These are phyloP conservation scores for Penicillium polonicum DNA, from an alignment of 2,329 filamentous ascomycete species.

Conservation along the genomic window DNA sequence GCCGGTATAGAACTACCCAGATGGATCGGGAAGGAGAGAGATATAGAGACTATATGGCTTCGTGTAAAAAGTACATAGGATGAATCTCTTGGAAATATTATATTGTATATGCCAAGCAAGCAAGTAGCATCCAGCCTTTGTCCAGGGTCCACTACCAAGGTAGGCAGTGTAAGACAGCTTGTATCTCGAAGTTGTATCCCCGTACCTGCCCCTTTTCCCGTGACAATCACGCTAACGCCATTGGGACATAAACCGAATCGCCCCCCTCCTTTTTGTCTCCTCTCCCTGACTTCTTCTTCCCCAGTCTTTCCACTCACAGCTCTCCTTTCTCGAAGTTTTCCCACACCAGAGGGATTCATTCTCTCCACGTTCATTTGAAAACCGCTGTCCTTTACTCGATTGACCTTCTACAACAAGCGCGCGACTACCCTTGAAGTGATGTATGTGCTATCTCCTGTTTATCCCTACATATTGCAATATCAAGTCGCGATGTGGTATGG, in stretches of 20 bases:
- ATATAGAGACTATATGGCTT: neutral
- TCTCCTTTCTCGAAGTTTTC: conserved; percentile 31
- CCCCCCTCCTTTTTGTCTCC: conserved; percentile 12
- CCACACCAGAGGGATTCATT: conserved; percentile 41
- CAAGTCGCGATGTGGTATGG: neutral
- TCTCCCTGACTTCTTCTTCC: conserved; percentile 25
- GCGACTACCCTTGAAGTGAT: conserved; percentile 30
- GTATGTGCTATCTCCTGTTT: conserved; percentile 25
- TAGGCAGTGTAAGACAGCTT: conserved; percentile 9
- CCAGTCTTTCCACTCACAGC: conserved; percentile 16
- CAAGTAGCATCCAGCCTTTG: conserved; percentile 2
- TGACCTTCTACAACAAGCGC: conserved; percentile 31
- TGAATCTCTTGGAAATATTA: neutral
- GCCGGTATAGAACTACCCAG: neutral
- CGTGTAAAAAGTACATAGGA: neutral
- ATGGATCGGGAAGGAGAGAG: neutral
- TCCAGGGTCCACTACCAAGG: conserved; percentile 4
- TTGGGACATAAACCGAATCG: conserved; percentile 17
- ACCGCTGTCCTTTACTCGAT: conserved; percentile 28
- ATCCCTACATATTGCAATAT: neutral
- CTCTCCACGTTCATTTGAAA: conserved; percentile 45
- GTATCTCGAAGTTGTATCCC: neutral
- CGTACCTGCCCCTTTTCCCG: conserved; percentile 9
- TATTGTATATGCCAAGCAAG: conserved; percentile 2
- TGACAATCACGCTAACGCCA: conserved; percentile 7